Evolutionary conservation across 306 rosid species (phyloP), one percentile per base, ranked within the genome.

Genomic region (Echinosophora koreensis): DNA sequence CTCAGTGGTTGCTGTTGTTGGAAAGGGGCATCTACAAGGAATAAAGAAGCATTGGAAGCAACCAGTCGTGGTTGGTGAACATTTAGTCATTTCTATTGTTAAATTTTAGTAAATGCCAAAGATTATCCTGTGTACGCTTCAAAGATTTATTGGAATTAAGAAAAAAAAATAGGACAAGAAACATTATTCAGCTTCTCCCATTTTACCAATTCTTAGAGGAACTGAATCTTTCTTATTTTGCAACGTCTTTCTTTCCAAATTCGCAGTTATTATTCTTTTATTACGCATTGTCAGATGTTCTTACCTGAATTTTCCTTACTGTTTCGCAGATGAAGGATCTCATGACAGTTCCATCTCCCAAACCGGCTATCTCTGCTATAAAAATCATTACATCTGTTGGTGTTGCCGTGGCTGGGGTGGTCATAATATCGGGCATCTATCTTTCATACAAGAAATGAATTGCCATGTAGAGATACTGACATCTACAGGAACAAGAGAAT

Each of bases 11-110:
- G 99, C 97, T 8, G 97, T 91, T 77, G 98, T 95, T 68, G 98
- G 99, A 46, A 92, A 90, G 84, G 99, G 96, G 18, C 99, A 95
- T 85, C 86, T 95, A 28, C 91, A 76, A 86, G 99, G 99, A 88
- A 92, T 95, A 67, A 87, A 82, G 80, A 90, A 89, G 82, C 83
- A 95, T 14, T 91, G 97, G 99, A 73, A 80, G 89, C 96, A 95
- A 83, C 98, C 97, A 83, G 79, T 95, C 54, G 71, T 69, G 96
- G 97, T 92, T 39, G 28, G 96, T 86, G 66, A 80, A 66, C 18
- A 55, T 55, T 39, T 71, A 35, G 30, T 58, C 69, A 15, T 67
- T 76, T 58, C 37, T 50, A 12, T 80, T 47, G 1, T 65, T 51
- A 42, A 70, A 51, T 71, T 44, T 0, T 66, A 42, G 35, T 41